These are phyloP conservation scores for Hymenoscyphus albidus DNA, from an alignment of 2,329 filamentous ascomycete species.

Conservation along the genomic window DNA sequence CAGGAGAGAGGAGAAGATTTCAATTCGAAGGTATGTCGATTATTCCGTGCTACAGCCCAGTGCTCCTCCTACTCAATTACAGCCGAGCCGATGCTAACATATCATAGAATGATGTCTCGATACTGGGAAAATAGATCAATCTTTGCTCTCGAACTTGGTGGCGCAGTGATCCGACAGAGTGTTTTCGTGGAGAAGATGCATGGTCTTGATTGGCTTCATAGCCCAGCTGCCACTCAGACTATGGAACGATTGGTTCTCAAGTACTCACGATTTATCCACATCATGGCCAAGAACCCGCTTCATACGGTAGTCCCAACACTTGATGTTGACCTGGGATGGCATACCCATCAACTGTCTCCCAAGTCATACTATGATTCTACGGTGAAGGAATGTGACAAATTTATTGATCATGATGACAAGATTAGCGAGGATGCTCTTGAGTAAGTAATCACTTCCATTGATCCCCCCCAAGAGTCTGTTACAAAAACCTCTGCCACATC, in stretches of 20 bases:
- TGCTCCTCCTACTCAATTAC: neutral
- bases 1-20: constrained; percentile 38
- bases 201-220: constrained; percentile 73
- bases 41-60: neutral
- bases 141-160: constrained; percentile 62
- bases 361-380: constrained; percentile 59
- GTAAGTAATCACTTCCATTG: neutral
- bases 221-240: constrained; percentile 58
- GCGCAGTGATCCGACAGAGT: constrained; percentile 63
- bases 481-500: neutral
- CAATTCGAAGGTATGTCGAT: constrained; percentile 43
- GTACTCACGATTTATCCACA: constrained; percentile 58
- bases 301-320: constrained; percentile 64
- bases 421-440: constrained; percentile 65
- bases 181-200: constrained; percentile 71
- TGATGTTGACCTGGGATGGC: constrained; percentile 74
- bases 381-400: constrained; percentile 45
- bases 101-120: constrained; percentile 57
- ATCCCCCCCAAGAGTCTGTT: neutral
- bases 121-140: constrained; percentile 66
- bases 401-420: constrained; percentile 83
- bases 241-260: constrained; percentile 63
- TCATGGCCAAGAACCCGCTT: constrained; percentile 49
- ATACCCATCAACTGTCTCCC: constrained; percentile 71
- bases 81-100: neutral